A percentile compares a stretch with the other conserved stretches of the same genome.
Conservation (phyloP, 2,329 filamentous ascomycete species). For the Ophiobolus disseminans region DNA sequence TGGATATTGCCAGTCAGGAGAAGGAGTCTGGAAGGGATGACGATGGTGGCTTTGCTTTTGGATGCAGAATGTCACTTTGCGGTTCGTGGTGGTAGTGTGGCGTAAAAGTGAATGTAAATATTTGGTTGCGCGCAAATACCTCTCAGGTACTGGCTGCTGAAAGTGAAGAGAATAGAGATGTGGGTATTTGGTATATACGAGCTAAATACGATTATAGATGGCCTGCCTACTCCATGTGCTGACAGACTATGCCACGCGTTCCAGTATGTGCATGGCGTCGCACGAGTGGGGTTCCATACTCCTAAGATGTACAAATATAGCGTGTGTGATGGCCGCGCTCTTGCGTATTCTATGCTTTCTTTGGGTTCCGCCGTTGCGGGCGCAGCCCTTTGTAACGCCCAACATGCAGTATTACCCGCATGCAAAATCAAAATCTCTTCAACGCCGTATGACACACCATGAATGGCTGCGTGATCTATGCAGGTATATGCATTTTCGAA, state of each 20-base stretch:
- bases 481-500: slow-evolving; percentile 23
- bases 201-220: not conserved
- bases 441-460: slow-evolving; percentile 27
- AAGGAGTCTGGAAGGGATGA: too few relatives aligned
- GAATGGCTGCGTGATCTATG: slow-evolving; percentile 17
- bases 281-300: not conserved
- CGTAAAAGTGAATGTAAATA: too few relatives aligned
- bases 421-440: not conserved
- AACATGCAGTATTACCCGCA: not conserved
- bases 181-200: slow-evolving; percentile 5
- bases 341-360: not conserved
- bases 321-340: not conserved
- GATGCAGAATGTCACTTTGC: too few relatives aligned
- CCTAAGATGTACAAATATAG: slow-evolving; percentile 1
- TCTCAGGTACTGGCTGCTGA: too few relatives aligned
- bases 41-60: too few relatives aligned
- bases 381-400: not conserved
- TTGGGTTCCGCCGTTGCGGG: not conserved
- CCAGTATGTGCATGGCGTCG: not conserved
- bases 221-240: not conserved
- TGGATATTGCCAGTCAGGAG: too few relatives aligned
- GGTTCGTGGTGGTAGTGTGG: too few relatives aligned
- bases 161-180: not conserved
- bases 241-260: not conserved
- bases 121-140: too few relatives aligned